Evolutionary conservation across 495 filamentous ascomycete genomes (phyloP), one percentile per base, ranked within the genome.

Genomic region (Aspergillus sclerotioniger): DNA sequence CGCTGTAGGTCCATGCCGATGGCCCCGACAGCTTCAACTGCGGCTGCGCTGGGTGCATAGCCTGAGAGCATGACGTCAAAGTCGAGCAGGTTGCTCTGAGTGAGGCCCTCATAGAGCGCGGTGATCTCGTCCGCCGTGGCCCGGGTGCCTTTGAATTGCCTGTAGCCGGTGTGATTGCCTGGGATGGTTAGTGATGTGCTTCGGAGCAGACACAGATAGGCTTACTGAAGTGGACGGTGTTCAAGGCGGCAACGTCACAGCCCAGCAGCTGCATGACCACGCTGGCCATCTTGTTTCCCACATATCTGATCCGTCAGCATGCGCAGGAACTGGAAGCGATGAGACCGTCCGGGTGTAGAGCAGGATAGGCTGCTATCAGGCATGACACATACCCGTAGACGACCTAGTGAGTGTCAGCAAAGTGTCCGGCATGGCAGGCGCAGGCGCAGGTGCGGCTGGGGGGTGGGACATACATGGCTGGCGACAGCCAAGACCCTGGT

Each of bases 141-240:
- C 54, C 82, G 83, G 13, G 87, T 92, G 29, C 94, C 94, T 60
- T 88, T 93, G 76, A 87, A 84, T 74, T 92, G 91, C 29, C 80
- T 77, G 72, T 98, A 98, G 25, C 89, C 94, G 6, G 90, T 89
- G 69, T 98, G 94, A 67, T 98, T 98, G 67, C 91, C 91, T 96
- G 47, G 46, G 39, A 56, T 48, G 59, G 56, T 63, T 47, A 53
- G 41, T 16, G 16, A 17, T 48, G 20, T 8, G 33, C 10, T 9
- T 17, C 21, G 8, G 28, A 28, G 9, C 29, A 13, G 45, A n/a
- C 8, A 6, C 6, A 16, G 8, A 31, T 19, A 19, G 49, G 39
- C 80, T 62, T 76, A 90, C 92, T 96, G 74, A 94, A 98, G 61
- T 98, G 87, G 16, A 98, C 94, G 3, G 94, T 98, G 67, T 98